Evolutionary conservation across 2,329 filamentous ascomycete genomes (phyloP), one percentile per base, ranked within the genome.

Genomic region (Paraphoma sp.): DNA sequence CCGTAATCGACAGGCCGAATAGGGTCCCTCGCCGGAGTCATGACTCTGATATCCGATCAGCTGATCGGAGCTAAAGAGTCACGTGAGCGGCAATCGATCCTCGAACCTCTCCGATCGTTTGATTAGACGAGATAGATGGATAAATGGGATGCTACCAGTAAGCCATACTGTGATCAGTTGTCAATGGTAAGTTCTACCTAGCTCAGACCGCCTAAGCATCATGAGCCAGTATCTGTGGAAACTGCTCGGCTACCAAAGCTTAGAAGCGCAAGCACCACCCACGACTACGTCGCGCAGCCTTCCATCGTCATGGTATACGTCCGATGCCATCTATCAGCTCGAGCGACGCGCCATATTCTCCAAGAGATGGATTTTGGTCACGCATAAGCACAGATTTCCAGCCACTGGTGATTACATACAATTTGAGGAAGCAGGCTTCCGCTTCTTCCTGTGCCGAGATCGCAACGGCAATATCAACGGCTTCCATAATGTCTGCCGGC

Each of bases 311-410:
- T 81, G 78, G 79, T 81, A 79, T 56, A 68, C 70, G 28, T 75
- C 64, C 4, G 62, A 65, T n/a, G 72, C 70, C 11, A 73, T 80
- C 63, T 82, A 79, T 53, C 71, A 80, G 57, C 72, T 82, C 7
- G 80, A 82, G 54, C 69, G 79, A 9, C 74, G 79, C 4, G 76
- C 80, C 12, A 78, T 82, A 45, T 81, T 81, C 60, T 77, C 73
- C 0, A 68, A 70, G 28, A 68, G 65, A 31, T 76, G 75, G 74
- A 63, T 74, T 16, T 63, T 76, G 44, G 62, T 76, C 31, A 72
- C 73, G 6, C 74, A 76, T 44, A 60, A 63, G 40, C 57, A 57
- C 5, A 69, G 75, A 7, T 51, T 67, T 12, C 45, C 44, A 10
- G 48, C 59, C 1, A 33, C 59, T 40, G 63, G 62, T 11, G 59